Conservation (phyloP, 2,329 filamentous ascomycete genomes). For the Fusarium anthophilum region DNA sequence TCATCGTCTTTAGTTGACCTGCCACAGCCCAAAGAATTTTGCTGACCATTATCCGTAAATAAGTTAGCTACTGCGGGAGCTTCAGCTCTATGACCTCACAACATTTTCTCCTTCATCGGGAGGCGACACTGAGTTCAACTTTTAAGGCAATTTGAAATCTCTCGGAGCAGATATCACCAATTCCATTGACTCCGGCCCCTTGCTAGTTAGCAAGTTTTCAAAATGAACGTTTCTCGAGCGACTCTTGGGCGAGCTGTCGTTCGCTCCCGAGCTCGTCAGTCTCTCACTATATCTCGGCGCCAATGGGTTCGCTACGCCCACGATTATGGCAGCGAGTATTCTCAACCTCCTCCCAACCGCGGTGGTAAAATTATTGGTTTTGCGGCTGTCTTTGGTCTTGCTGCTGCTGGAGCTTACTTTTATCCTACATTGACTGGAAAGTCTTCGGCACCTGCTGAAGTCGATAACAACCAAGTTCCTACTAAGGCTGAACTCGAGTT, state of each 20-base stretch:
- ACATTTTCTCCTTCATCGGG: slow-evolving; percentile 16
- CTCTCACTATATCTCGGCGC: slow-evolving; percentile 33
- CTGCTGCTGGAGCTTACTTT: slow-evolving; percentile 51
- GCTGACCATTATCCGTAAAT: slow-evolving; percentile 33
- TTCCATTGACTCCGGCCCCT: slow-evolving; percentile 3
- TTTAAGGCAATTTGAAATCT: slow-evolving; percentile 5
- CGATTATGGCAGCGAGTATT: slow-evolving; percentile 39
- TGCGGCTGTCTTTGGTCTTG: slow-evolving; percentile 50
- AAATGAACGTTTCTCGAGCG: slow-evolving; percentile 47
- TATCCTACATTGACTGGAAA: slow-evolving; percentile 49
- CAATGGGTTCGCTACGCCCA: slow-evolving; percentile 47
- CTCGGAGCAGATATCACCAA: background rate
- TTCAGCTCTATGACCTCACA: slow-evolving; percentile 43
- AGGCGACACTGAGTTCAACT: slow-evolving; percentile 19
- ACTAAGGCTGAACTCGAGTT: slow-evolving; percentile 68
- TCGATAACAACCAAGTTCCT: slow-evolving; percentile 17
- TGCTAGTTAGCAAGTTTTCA: slow-evolving; percentile 3
- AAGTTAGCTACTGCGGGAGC: slow-evolving; percentile 5
- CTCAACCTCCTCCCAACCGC: slow-evolving; percentile 30
- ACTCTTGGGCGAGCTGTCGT: slow-evolving; percentile 44
- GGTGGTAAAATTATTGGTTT: slow-evolving; percentile 46
- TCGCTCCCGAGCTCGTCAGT: slow-evolving; percentile 35
- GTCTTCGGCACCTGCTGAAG: slow-evolving; percentile 32
- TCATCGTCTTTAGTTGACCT: slow-evolving; percentile 10
- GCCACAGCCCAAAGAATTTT: slow-evolving; percentile 42